Conservation (phyloP, 179 eudicot species). For the Silene noctiflora region DNA sequence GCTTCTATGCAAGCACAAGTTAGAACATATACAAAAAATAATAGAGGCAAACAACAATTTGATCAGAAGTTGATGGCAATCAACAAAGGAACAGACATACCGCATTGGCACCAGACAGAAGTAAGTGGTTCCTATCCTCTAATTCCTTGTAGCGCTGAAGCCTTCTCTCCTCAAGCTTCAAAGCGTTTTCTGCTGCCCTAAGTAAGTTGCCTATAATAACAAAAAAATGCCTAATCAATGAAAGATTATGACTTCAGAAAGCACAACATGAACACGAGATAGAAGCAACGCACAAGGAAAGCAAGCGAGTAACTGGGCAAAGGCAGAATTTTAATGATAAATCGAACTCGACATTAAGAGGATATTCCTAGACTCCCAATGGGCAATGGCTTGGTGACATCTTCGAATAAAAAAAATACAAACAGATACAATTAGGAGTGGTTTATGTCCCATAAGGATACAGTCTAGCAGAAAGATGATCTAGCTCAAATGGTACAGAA, state of each 20-base stretch:
- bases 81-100: conserved; percentile 30
- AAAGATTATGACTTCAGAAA: not conserved
- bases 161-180: conserved; percentile 66
- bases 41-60: not conserved
- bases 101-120: conserved; percentile 38
- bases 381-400: no score
- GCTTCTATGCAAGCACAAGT: not conserved
- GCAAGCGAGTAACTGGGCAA: not conserved
- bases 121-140: conserved; percentile 41
- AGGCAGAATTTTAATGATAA: not conserved
- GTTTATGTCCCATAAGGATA: not conserved
- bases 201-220: conserved; percentile 47
- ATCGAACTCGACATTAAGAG: not conserved
- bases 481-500: not conserved
- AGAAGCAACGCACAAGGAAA: not conserved
- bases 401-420: no score
- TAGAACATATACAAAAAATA: not conserved
- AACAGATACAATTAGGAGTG: no score
- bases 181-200: conserved; percentile 65
- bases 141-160: conserved; percentile 53
- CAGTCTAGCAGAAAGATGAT: not conserved
- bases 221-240: not conserved
- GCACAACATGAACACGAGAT: not conserved
- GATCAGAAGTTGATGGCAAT: conserved; percentile 8
- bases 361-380: no score